phyloP scores from a whole-genome alignment of 139 green algal species.

The Chlamydomonas sp. region DNA sequence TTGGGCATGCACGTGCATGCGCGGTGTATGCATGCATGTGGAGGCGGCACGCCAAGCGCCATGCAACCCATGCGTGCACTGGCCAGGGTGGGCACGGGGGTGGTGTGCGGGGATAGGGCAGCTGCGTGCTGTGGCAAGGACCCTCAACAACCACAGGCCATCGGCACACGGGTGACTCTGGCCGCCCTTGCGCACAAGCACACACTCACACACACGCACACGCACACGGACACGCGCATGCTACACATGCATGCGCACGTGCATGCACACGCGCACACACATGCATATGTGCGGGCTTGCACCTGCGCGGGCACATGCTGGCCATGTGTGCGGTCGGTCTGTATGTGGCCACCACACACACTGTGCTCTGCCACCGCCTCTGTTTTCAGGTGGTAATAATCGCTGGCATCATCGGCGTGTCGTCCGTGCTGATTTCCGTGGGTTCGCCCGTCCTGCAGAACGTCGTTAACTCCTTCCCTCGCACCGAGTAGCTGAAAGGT shows the following conservation, averaged over 20 bases:
- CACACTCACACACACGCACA: too few species aligned
- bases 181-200: too few species aligned
- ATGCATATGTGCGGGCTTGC: neutral
- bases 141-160: neutral
- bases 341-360: neutral
- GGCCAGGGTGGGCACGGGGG: too few species aligned
- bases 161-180: too few species aligned
- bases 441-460: slow-evolving; percentile 1
- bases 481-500: neutral
- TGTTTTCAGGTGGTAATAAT: slow-evolving; percentile 13
- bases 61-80: neutral
- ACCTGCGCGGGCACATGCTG: neutral
- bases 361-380: neutral
- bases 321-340: neutral
- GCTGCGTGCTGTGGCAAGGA: too few species aligned
- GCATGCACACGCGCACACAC: neutral
- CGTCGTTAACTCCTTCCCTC: slow-evolving; percentile 12
- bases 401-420: neutral
- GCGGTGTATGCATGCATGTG: neutral
- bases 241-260: too few species aligned
- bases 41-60: neutral
- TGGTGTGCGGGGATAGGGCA: too few species aligned
- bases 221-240: too few species aligned
- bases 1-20: too few species aligned
- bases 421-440: neutral